A percentile compares a stretch with the other conserved stretches of the same genome.
Conservation (phyloP, 495 filamentous ascomycete genomes). For the Clavariopsis aquatica region DNA sequence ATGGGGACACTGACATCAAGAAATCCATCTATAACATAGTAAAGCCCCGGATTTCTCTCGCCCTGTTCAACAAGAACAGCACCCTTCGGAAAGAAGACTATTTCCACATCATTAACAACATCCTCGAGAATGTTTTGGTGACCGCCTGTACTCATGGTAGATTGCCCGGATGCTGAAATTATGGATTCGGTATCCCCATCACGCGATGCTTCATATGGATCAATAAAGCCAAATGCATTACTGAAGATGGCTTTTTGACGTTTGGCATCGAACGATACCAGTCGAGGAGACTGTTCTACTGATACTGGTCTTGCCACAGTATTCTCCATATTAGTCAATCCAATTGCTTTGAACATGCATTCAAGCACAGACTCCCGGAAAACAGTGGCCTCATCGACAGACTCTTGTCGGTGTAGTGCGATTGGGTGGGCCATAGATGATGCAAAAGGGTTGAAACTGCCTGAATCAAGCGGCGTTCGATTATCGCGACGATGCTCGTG, state of each 20-base stretch:
- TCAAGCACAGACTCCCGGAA: constrained; percentile 90
- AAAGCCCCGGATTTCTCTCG: constrained; percentile 90
- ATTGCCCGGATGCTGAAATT: constrained; percentile 62
- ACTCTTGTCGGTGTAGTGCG: constrained; percentile 66
- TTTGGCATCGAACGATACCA: constrained; percentile 82
- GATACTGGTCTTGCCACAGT: constrained; percentile 63
- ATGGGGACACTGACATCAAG: constrained; percentile 81
- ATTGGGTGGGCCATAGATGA: constrained; percentile 55
- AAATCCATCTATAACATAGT: constrained; percentile 98
- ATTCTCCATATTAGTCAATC: constrained; percentile 69
- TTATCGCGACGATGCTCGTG: constrained; percentile 38
- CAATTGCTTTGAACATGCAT: constrained; percentile 94
- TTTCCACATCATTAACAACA: constrained; percentile 88
- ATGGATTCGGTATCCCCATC: constrained; percentile 89
- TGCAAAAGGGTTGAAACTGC: constrained; percentile 43
- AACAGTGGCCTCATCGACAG: constrained; percentile 76
- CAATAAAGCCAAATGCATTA: constrained; percentile 94
- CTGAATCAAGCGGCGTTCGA: constrained; percentile 61
- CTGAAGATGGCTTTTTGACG: constrained; percentile 81
- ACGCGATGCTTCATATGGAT: constrained; percentile 76
- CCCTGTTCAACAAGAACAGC: constrained; percentile 97
- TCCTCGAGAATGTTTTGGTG: constrained; percentile 65
- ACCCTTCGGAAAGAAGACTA: constrained; percentile 93
- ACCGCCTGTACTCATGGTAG: constrained; percentile 56
- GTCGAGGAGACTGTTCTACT: constrained; percentile 76